Conservation (phyloP, 2,329 filamentous ascomycete species). For the Pseudogymnoascus sp. region DNA sequence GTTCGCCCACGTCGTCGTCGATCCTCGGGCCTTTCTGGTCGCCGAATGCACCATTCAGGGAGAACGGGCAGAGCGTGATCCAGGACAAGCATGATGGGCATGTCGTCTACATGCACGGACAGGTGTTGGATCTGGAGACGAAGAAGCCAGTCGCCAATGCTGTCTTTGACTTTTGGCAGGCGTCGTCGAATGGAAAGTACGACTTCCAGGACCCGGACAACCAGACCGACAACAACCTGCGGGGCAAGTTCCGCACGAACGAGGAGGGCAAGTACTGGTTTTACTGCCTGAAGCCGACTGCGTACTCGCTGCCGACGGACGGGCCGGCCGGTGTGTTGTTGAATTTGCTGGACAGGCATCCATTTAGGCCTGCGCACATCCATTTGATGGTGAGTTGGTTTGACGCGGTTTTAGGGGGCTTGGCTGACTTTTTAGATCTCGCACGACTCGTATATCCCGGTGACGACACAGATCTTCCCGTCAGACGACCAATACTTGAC, state of each 20-base stretch:
- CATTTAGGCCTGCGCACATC: slow-evolving; percentile 48
- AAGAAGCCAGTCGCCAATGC: slow-evolving; percentile 57
- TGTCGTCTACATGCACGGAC: slow-evolving; percentile 60
- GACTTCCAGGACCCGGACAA: slow-evolving; percentile 66
- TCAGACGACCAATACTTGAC: slow-evolving; percentile 54
- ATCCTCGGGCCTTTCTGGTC: slow-evolving; percentile 76
- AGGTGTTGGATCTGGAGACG: slow-evolving; percentile 55
- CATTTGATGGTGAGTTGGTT: slow-evolving; percentile 38
- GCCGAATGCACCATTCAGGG: slow-evolving; percentile 63
- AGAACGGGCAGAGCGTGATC: slow-evolving; percentile 58
- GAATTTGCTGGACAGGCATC: slow-evolving; percentile 43
- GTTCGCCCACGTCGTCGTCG: slow-evolving; percentile 61
- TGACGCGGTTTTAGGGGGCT: slow-evolving; percentile 15
- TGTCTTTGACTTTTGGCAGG: slow-evolving; percentile 73
- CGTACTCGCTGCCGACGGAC: slow-evolving; percentile 62
- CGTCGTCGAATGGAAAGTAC: slow-evolving; percentile 66
- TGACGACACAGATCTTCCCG: slow-evolving; percentile 70
- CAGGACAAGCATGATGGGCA: slow-evolving; percentile 52
- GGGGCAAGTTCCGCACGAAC: slow-evolving; percentile 66
- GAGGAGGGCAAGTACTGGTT: slow-evolving; percentile 62
- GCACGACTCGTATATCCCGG: slow-evolving; percentile 55
- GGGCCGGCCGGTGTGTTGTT: slow-evolving; percentile 47
- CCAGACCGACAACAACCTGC: slow-evolving; percentile 64
- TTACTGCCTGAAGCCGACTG: slow-evolving; percentile 68
- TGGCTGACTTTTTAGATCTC: slow-evolving; percentile 35